Conservation (phyloP, 2,329 filamentous ascomycete species). For the Falciphora oryzae region DNA sequence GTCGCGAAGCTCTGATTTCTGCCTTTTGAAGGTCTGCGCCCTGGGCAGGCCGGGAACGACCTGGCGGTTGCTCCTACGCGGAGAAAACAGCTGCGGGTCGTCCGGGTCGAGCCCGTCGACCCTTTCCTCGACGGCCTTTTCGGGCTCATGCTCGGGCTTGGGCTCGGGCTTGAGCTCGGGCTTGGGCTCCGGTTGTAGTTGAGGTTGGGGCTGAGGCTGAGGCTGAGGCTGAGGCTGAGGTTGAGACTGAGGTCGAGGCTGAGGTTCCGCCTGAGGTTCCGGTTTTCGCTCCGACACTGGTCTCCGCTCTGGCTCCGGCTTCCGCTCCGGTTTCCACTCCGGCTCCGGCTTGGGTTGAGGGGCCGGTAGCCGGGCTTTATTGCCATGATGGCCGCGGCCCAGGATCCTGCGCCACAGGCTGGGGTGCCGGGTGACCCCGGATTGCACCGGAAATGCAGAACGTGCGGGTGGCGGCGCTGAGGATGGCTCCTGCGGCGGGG, state of each 20-base stretch:
- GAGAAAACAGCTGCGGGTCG: conserved; percentile 29
- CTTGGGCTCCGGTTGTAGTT: conserved; percentile 9
- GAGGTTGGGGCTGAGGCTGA: not conserved
- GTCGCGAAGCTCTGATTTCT: conserved; percentile 73
- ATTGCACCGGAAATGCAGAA: conserved; percentile 1
- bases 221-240: conserved; percentile 23
- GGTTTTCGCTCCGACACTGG: not conserved
- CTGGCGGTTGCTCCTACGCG: conserved; percentile 44
- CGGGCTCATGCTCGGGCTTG: conserved; percentile 29
- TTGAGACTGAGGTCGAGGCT: conserved; percentile 16
- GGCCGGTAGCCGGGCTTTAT: no score
- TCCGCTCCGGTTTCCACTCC: not conserved
- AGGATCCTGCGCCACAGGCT: conserved; percentile 16
- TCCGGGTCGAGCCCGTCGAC: conserved; percentile 17
- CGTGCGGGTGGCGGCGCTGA: conserved; percentile 11
- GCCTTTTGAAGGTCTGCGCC: conserved; percentile 72
- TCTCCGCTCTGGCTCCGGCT: not conserved
- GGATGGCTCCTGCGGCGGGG: conserved; percentile 14
- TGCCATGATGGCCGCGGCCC: conserved; percentile 7
- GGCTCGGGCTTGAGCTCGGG: not conserved
- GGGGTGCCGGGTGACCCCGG: conserved; percentile 9
- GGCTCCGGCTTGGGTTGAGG: not conserved
- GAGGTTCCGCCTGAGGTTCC: no score
- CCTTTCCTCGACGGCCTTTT: conserved; percentile 22
- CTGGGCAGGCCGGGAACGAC: conserved; percentile 77